Evolutionary conservation across 225 moss, liverwort and hornwort species (phyloP).

Genomic region (Pseudisothecium myosuroides): DNA sequence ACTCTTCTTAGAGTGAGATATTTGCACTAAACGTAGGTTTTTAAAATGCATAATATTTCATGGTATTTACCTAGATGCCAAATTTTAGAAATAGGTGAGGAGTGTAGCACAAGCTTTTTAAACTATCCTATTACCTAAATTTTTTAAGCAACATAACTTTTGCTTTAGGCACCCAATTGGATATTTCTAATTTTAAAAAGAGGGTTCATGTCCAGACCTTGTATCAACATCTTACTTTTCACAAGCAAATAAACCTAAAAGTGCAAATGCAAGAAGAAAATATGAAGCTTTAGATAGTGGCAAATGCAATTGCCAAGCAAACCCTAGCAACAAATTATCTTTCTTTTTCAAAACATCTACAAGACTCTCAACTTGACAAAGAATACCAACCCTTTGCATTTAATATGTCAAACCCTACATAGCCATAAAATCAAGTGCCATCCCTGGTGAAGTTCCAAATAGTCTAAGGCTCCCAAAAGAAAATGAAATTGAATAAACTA

Average conservation of each 20-base stretch:
- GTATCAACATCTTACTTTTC: too few relatives aligned
- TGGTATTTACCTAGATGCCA: neutral
- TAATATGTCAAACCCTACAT: neutral
- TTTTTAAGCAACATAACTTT: neutral
- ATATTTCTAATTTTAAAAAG: neutral
- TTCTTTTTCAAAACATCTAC: neutral
- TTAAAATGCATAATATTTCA: neutral
- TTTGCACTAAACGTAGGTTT: neutral
- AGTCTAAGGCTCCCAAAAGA: neutral
- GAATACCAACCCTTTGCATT: neutral
- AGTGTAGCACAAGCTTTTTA: neutral
- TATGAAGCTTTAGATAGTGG: neutral
- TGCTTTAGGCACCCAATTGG: fast-evolving
- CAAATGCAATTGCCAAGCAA: neutral
- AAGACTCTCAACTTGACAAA: neutral
- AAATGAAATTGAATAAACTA: neutral
- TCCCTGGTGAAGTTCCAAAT: neutral
- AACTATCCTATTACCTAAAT: neutral
- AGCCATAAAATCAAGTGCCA: neutral
- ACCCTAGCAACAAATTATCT: neutral
- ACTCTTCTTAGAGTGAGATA: neutral
- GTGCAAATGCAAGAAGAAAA: neutral
- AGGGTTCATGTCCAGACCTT: fast-evolving
- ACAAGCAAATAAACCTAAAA: neutral
- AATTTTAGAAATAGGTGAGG: neutral